Percentiles rank a stretch among this genome's conserved stretches.
Evolutionary conservation across 768 basidiomycete genomes (phyloP).

Genomic region (Boletus pseudo-olivaceus): DNA sequence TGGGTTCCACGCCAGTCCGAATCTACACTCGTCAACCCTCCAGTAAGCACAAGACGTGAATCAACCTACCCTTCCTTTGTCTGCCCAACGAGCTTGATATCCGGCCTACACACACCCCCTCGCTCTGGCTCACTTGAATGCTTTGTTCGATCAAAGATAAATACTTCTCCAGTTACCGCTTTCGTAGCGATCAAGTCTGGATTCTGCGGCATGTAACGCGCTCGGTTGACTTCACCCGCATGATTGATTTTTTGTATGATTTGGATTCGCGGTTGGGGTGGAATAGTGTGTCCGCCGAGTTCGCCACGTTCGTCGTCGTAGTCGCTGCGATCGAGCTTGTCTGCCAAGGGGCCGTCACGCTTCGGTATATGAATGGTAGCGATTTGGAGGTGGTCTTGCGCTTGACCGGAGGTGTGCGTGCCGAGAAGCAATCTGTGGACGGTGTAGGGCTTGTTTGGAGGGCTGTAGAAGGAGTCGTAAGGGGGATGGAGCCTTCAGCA

Average conservation of each 20-base stretch:
- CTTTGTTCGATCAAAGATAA: constrained; percentile 96
- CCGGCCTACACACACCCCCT: constrained; percentile 81
- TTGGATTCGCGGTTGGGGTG: constrained; percentile 81
- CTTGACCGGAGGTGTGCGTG: constrained; percentile 94
- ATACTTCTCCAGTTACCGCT: constrained; percentile 83
- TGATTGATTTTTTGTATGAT: constrained; percentile 95
- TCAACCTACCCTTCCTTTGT: constrained; percentile 81
- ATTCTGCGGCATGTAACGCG: constrained; percentile 99
- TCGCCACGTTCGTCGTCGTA: constrained; percentile 95
- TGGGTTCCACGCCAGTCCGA: constrained; percentile 92
- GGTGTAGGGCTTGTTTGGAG: constrained; percentile 90
- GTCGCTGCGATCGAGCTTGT: constrained; percentile 71
- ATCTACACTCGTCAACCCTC: constrained; percentile 47
- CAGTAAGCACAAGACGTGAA: background rate
- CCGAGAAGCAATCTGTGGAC: constrained; percentile 92
- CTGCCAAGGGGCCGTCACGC: constrained; percentile 62
- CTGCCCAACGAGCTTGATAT: constrained; percentile 89
- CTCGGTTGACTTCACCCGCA: constrained; percentile 91
- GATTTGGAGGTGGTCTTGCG: constrained; percentile 93
- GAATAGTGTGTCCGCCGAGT: constrained; percentile 86
- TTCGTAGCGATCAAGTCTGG: constrained; percentile 97
- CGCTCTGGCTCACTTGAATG: constrained; percentile 91
- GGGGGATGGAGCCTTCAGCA: background rate
- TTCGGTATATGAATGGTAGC: constrained; percentile 93
- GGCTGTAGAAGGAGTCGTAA: constrained; percentile 43